A percentile compares a stretch with the other conserved stretches of the same genome.
Conservation (phyloP, 1,139 yeast species). For the Sugiyamaella japonica region DNA sequence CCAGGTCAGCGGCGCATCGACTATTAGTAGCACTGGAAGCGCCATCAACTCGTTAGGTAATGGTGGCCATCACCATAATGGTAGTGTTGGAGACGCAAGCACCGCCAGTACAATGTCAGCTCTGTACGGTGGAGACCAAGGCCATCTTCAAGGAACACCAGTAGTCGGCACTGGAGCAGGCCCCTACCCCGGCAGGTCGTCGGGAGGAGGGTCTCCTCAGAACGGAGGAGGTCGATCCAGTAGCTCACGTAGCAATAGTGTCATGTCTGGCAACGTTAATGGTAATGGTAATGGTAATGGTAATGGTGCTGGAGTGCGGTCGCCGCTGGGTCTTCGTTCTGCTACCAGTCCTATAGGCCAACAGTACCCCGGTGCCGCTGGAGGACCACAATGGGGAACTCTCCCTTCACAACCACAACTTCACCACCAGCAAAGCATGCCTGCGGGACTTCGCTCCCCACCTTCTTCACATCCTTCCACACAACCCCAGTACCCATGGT, state of each 20-base stretch:
- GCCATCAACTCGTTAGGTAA: not conserved
- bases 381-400: slow-evolving; percentile 1
- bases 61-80: not conserved
- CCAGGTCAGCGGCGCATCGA: slow-evolving; percentile 19
- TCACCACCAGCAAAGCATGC: slow-evolving; percentile 13
- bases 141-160: not conserved
- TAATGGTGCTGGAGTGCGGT: slow-evolving; percentile 5
- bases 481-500: slow-evolving; percentile 66
- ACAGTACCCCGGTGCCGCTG: slow-evolving; percentile 1
- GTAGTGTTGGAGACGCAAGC: not conserved
- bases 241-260: slow-evolving; percentile 14
- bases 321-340: slow-evolving; percentile 9
- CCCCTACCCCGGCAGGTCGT: slow-evolving; percentile 4
- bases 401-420: slow-evolving; percentile 1
- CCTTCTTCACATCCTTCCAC: slow-evolving; percentile 8
- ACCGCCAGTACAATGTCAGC: not conserved
- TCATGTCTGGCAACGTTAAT: slow-evolving; percentile 10
- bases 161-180: not conserved
- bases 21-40: slow-evolving; percentile 16
- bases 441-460: slow-evolving; percentile 7
- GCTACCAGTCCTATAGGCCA: slow-evolving; percentile 13
- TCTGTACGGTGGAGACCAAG: not conserved
- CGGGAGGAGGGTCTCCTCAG: slow-evolving; percentile 3
- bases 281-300: slow-evolving; percentile 4
- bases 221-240: not conserved